These are phyloP conservation scores for Chytriomyces sp. DNA, from an alignment of 192 early-diverging fungal species.

Conservation along the genomic window DNA sequence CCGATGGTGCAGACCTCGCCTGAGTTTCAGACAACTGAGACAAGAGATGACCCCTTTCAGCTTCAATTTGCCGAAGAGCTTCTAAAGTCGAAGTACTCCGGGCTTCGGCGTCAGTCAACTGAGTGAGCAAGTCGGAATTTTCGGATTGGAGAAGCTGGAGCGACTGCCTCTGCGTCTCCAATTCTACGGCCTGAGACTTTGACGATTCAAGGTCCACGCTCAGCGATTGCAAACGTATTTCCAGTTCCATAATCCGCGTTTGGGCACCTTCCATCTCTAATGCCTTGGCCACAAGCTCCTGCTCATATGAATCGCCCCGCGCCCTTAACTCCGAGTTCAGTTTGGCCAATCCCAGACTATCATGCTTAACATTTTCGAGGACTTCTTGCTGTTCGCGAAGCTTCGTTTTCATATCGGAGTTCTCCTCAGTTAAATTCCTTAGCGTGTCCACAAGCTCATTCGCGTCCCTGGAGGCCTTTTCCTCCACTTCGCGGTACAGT, in stretches of 20 bases:
- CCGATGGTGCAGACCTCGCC: background rate
- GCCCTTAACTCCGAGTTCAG: slow-evolving; percentile 1
- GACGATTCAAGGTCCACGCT: too few relatives aligned
- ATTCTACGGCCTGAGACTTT: background rate
- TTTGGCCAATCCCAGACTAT: slow-evolving; percentile 1
- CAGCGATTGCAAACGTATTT: too few relatives aligned
- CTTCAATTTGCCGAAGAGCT: background rate
- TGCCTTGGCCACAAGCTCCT: background rate
- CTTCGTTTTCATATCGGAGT: slow-evolving; percentile 26
- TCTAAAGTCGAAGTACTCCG: background rate
- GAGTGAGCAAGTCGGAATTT: background rate
- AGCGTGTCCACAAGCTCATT: slow-evolving; percentile 34
- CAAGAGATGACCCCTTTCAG: background rate
- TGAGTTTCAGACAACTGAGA: background rate
- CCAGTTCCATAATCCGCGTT: slow-evolving; percentile 6
- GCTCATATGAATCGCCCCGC: background rate
- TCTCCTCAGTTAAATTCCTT: slow-evolving; percentile 25
- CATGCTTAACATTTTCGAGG: background rate
- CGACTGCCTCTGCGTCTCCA: background rate
- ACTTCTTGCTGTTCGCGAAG: background rate
- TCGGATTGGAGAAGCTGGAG: background rate
- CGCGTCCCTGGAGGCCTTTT: slow-evolving; percentile 16
- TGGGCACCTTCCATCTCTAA: background rate
- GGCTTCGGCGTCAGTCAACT: background rate
- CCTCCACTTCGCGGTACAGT: slow-evolving; percentile 21